Evolutionary conservation across 129 eudicot genomes (phyloP), one percentile per base, ranked within the genome.

Genomic region (Solidago caesia): DNA sequence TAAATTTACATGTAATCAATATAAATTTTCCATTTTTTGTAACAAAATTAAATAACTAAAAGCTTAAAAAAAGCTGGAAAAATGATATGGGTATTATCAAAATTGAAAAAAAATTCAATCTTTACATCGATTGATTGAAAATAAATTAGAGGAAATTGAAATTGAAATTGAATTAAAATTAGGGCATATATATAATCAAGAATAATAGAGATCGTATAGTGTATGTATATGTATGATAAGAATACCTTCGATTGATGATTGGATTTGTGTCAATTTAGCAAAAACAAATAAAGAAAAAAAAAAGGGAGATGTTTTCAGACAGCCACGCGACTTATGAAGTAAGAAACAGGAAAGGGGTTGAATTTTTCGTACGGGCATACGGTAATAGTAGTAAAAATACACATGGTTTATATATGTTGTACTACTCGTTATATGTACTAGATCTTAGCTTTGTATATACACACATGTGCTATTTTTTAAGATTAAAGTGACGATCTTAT

Each of bases 251-350:
- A 79, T 79, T 79, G 75, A 52, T 67, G 78, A 65, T 70, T 12
- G 33, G 3, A 73, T 73, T 73, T 74, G 74, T 79, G 68, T 64
- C 66, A 70, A 73, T 79, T 79, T 65, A 70, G 70, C 65, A 63
- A 79, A 79, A 69, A 57, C 73, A 72, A 78, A 64, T 64, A 65
- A 73, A 74, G 68, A 72, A 74, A 58, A 44, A 13, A 12, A 10
- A 60, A 12, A 16, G 15, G 44, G 75, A 62, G 68, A 79, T 74
- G 78, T 73, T 47, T 79, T 79, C 72, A 78, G 79, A 72, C 79
- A 78, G 78, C 10, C 67, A 79, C 83, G 83, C 83, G 83, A 79
- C 83, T 79, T 48, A 73, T 67, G 62, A 65, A 79, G 39, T 33
- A 39, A 73, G 69, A 65, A 49, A 56, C 44, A 72, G 83, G 73